phyloP scores from a whole-genome alignment of 441 rosid genomes.

The Gossypium lobatum region DNA sequence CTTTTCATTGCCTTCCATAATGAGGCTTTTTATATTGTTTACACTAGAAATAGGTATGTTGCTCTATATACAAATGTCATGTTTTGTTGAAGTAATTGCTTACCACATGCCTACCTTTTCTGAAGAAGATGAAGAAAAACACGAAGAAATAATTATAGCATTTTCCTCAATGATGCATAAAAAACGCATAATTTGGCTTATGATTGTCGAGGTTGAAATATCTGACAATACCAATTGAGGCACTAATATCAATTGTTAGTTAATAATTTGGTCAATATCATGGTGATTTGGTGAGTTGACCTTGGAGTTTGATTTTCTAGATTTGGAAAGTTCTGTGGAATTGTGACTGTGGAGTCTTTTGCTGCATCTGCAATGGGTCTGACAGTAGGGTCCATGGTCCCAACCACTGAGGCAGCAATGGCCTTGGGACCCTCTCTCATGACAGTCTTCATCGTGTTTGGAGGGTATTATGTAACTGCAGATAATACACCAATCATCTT shows the following conservation, averaged over 20 bases:
- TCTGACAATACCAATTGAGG: background rate
- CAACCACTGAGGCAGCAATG: constrained; percentile 96
- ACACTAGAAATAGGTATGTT: background rate
- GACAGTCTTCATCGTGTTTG: constrained; percentile 93
- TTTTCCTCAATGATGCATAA: background rate
- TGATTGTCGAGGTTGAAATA: constrained; percentile 7
- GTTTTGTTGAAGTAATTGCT: background rate
- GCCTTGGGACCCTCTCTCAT: constrained; percentile 95
- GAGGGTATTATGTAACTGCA: constrained; percentile 87
- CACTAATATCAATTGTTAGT: background rate
- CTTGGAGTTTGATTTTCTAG: constrained; percentile 30
- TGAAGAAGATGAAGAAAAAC: background rate
- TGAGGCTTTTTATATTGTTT: background rate
- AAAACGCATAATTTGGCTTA: constrained; percentile 2
- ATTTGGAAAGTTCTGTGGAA: constrained; percentile 89
- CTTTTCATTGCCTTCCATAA: background rate
- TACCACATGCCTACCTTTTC: background rate
- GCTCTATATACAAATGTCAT: background rate
- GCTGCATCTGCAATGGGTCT: constrained; percentile 98
- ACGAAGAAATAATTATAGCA: background rate
- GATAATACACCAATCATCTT: constrained; percentile 85
- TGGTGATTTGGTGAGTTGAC: constrained; percentile 10
- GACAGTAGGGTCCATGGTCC: constrained; percentile 95
- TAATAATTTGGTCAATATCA: constrained; percentile 4
- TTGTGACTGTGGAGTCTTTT: constrained; percentile 83